phyloP scores from a whole-genome alignment of 1,284 basidiomycete species.

The Wolfiporia cocos region DNA sequence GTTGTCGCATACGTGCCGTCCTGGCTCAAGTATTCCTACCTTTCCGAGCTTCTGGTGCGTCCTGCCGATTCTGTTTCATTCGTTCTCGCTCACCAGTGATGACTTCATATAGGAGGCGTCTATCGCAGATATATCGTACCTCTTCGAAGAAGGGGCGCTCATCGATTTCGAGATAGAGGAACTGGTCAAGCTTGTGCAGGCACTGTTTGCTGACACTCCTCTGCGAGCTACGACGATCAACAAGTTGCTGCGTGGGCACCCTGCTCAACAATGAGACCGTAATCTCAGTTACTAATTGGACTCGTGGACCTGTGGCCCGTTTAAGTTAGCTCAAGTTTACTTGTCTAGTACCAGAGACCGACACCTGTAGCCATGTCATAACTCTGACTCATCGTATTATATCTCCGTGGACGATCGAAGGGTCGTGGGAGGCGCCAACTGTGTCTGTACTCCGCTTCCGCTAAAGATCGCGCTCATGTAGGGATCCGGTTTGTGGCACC shows the following conservation, averaged over 20 bases:
- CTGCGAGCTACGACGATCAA: slow-evolving; percentile 76
- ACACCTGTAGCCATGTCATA: too few species aligned
- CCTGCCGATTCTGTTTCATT: slow-evolving; percentile 1
- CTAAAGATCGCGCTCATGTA: too few species aligned
- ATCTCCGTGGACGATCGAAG: too few species aligned
- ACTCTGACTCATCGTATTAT: too few species aligned
- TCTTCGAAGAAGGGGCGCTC: slow-evolving; percentile 88
- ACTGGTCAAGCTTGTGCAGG: slow-evolving; percentile 75
- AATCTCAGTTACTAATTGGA: too few species aligned
- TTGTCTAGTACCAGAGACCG: too few species aligned
- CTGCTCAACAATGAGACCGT: slow-evolving; percentile 20
- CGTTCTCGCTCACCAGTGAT: slow-evolving; percentile 2
- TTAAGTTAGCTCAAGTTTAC: too few species aligned
- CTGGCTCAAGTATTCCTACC: slow-evolving; percentile 95
- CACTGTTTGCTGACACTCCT: slow-evolving; percentile 89
- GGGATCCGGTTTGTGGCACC: too few species aligned
- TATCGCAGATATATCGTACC: slow-evolving; percentile 90
- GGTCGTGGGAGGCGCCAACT: too few species aligned
- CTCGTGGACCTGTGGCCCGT: too few species aligned
- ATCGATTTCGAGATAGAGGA: slow-evolving; percentile 89
- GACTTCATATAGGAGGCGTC: slow-evolving; percentile 67
- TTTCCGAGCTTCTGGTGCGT: slow-evolving; percentile 83
- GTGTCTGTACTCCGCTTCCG: too few species aligned
- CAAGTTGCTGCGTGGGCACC: slow-evolving; percentile 60
- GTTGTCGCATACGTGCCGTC: slow-evolving; percentile 75